Conservation (phyloP, 441 rosid genomes). For the Pelargonium exstipulatum region DNA sequence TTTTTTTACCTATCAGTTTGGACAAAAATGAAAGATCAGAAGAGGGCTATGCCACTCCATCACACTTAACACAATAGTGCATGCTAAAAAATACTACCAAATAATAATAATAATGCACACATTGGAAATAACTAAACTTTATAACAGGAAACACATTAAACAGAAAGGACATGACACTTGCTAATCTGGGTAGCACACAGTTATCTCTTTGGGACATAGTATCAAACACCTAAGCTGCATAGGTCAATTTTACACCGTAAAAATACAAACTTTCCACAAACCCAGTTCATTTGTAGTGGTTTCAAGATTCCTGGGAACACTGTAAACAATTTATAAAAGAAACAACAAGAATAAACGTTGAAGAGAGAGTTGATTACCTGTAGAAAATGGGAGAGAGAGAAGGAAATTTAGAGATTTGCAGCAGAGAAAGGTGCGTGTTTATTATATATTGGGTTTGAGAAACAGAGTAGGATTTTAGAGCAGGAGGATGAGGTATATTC, state of each 20-base stretch:
- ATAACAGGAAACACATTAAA: background rate
- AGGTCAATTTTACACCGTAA: background rate
- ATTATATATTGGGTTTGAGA: background rate
- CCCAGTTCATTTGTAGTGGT: background rate
- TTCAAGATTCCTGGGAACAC: background rate
- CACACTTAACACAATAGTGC: background rate
- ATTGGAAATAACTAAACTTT: background rate
- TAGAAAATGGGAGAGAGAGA: background rate
- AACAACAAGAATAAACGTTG: background rate
- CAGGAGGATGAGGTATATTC: conserved; percentile 1
- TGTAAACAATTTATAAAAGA: background rate
- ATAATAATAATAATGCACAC: background rate
- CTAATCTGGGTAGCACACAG: background rate
- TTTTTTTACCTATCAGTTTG: too few relatives aligned
- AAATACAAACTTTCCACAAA: background rate
- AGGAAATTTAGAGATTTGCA: background rate
- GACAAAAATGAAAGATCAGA: too few relatives aligned
- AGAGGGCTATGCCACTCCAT: too few relatives aligned
- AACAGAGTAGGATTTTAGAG: background rate
- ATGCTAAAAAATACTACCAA: background rate
- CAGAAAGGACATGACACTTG: background rate
- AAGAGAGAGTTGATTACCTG: background rate
- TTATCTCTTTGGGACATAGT: background rate
- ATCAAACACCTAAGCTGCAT: background rate
- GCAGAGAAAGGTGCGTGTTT: background rate